A percentile compares a stretch with the other conserved stretches of the same genome.
Conservation (phyloP, 768 basidiomycete genomes). For the Nidularia pulvinata region DNA sequence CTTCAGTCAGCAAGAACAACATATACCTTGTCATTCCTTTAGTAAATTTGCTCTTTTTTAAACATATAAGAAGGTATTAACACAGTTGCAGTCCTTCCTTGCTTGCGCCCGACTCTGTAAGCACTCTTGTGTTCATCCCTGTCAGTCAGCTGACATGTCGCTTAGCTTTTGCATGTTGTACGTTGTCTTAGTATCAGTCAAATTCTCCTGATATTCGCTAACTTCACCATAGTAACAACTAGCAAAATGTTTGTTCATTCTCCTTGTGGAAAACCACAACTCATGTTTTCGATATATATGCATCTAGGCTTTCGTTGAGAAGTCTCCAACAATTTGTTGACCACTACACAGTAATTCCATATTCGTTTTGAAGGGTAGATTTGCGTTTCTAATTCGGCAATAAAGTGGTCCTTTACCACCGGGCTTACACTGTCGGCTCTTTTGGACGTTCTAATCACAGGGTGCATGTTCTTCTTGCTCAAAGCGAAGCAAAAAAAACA, state of each 20-base stretch:
- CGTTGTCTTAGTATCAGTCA: slow-evolving; percentile 1
- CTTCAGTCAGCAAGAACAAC: slow-evolving; percentile 32
- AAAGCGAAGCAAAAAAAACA: slow-evolving; percentile 32
- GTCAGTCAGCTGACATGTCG: neutral
- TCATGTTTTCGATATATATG: neutral
- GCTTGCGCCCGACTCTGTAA: slow-evolving; percentile 23
- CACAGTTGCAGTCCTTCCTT: slow-evolving; percentile 6
- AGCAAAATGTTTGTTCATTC: slow-evolving; percentile 20
- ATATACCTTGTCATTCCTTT: slow-evolving; percentile 27
- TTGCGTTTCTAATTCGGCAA: neutral
- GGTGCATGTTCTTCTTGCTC: slow-evolving; percentile 39
- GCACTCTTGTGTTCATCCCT: slow-evolving; percentile 2
- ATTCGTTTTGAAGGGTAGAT: neutral
- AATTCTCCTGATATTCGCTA: neutral
- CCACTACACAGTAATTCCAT: slow-evolving; percentile 11
- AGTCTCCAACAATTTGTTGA: slow-evolving; percentile 12
- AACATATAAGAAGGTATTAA: neutral
- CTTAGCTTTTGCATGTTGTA: slow-evolving; percentile 25
- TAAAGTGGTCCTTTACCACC: slow-evolving; percentile 53
- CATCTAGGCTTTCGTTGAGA: slow-evolving; percentile 16
- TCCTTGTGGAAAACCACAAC: neutral
- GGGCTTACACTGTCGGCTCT: slow-evolving; percentile 48
- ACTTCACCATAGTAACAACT: slow-evolving; percentile 17
- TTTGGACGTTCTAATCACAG: slow-evolving; percentile 50
- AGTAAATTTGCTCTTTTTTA: slow-evolving; percentile 12